Base-by-base conservation (phyloP, 352 stramenopile species). In the Peronosclerospora sorghi region DNA sequence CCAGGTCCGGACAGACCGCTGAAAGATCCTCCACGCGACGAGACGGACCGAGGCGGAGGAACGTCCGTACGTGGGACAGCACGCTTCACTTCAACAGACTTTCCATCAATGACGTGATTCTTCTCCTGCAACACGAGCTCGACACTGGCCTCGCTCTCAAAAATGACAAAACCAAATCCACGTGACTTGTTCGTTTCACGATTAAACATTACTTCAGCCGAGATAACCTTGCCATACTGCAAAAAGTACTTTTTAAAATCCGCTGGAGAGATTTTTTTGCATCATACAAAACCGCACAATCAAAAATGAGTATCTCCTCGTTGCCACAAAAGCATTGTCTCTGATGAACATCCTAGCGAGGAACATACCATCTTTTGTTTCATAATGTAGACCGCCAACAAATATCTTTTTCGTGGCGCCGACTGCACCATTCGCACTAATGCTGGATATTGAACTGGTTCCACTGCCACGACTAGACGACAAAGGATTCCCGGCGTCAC, bases 171-270 rank as follows among this genome's bases (percentile, higher is more conserved):
- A 5, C 87, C 87, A 68, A 96, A 96, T 46, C 86, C 87, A 35
- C 86, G 65, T 18, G 82, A 95, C 51, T 96, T 96, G 77, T 96
- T 94, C 15, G 87, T 96, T 53, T 96, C 87, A 27, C 86, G 75
- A 46, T 96, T 96, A 63, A 96, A 96, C 87, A 96, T 96, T 21
- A 96, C 86, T 59, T 96, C 86, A 27, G 83, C 84, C 5, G 79
- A 95, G 45, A 95, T 65, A n/a, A 96, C 86, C 41, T 93, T 94
- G 41, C 87, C 87, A 42, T 86, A 96, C 53, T 95, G 81, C 51
- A 83, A 63, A 69, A 96, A 96, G 65, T 96, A 96, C 48, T 83
- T 78, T 46, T 86, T 83, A 49, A 96, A 96, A 26, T 93, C 83
- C 32, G 67, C 83, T 93, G 45, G 32, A 54, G 27, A 49, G 9